Evolutionary conservation across 2,329 filamentous ascomycete genomes (phyloP).

Genomic region (Hymenoscyphus fraxineus): DNA sequence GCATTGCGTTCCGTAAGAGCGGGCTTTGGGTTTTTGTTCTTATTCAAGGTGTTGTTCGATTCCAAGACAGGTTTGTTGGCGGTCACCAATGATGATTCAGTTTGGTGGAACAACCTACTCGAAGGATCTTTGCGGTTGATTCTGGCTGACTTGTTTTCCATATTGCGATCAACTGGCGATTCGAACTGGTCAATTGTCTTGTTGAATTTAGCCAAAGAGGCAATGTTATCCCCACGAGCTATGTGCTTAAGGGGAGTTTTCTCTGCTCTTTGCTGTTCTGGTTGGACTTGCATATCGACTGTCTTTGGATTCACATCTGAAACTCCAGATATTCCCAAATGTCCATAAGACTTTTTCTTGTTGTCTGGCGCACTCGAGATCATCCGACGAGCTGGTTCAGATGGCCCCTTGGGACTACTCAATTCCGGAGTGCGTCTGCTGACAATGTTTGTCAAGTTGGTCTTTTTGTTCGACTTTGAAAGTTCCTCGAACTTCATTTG

Average conservation of each 20-base stretch:
- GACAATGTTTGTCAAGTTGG: not conserved
- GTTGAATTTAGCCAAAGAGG: constrained; percentile 27
- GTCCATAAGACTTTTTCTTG: not conserved
- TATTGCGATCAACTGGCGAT: not conserved
- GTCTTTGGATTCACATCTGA: not conserved
- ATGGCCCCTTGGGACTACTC: not conserved
- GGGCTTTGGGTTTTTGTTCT: not conserved
- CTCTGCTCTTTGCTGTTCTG: constrained; percentile 3
- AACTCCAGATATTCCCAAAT: not conserved
- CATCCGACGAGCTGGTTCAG: not conserved
- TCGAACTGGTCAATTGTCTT: constrained; percentile 16
- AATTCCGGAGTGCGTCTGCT: not conserved
- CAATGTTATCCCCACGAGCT: constrained; percentile 28
- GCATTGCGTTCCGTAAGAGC: not conserved
- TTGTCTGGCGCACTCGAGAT: not conserved
- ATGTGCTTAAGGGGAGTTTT: constrained; percentile 25
- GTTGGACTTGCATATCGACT: not conserved
- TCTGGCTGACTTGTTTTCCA: too few relatives aligned
- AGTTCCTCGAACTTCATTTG: not conserved
- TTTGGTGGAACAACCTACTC: constrained; percentile 21
- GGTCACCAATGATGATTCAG: constrained; percentile 24
- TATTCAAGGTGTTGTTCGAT: not conserved
- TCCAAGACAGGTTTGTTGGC: constrained; percentile 19
- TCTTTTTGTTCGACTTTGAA: not conserved
- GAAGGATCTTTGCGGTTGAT: constrained; percentile 10